Evolutionary conservation across 1,139 yeast genomes (phyloP), one percentile per base, ranked within the genome.

Genomic region (Spathaspora jeffriesii): DNA sequence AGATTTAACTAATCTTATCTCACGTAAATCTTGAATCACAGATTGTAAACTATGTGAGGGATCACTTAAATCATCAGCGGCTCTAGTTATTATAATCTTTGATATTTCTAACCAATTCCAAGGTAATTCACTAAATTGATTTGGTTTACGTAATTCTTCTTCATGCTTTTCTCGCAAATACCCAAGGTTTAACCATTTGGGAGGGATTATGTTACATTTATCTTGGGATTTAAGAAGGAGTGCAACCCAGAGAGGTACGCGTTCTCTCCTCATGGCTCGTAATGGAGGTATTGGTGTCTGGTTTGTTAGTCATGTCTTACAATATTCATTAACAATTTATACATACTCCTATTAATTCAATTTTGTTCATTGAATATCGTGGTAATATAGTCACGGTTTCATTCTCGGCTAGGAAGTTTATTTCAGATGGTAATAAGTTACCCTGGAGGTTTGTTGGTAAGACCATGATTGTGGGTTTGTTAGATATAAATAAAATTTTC

Each of bases 191-290:
- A 93, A 73, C 99, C 99, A 93, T 2, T 72, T 76, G 0, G 99
- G 99, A 10, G 92, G 85, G 6, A 91, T 84, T 3, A 93, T 84
- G 52, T 85, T 85, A 64, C 98, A 90, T 56, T 92, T 85, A 44
- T 84, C 85, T 63, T 93, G 98, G 42, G 86, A 82, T 60, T 90
- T 90, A 47, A 93, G 71, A 15, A 92, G 72, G 13, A 91, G 64
- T 0, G 97, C 98, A 21, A 89, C 73, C 99, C 99, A 93, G 4
- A 93, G 56, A 0, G 97, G 96, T 0, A 93, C 84, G 43, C 79
- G 73, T 28, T 79, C 81, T 48, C 93, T 75, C 53, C 87, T 79
- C 79, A 88, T 78, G 2, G 96, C 91, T 46, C 82, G 65, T 52
- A 86, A 66, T 47, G 73, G 73, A 2, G 84, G 89, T 43, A 77